Conservation (phyloP, 1,139 yeast genomes). For the Arxiozyma telluris region DNA sequence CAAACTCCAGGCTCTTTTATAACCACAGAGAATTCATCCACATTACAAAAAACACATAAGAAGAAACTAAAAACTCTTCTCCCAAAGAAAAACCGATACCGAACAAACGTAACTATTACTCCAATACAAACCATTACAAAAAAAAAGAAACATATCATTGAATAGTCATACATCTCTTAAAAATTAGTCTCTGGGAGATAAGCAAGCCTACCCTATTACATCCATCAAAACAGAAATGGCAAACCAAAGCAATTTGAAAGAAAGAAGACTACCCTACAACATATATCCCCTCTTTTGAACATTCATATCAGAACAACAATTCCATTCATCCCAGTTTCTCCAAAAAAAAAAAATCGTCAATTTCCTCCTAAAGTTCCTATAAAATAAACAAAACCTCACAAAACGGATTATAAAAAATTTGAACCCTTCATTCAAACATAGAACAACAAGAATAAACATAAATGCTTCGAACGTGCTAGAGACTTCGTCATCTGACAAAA, state of each 20-base stretch:
- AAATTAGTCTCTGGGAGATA: conserved; percentile 34
- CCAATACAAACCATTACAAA: conserved; percentile 2
- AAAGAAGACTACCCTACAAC: background rate
- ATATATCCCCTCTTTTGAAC: background rate
- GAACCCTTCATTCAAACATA: background rate
- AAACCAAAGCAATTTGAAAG: conserved; percentile 4
- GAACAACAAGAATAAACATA: background rate
- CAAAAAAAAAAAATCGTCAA: background rate
- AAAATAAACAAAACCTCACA: background rate
- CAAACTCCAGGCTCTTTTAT: conserved; percentile 1
- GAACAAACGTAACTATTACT: background rate
- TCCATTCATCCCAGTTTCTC: background rate
- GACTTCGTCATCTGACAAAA: background rate
- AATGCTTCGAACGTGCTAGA: conserved; percentile 1
- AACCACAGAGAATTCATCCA: background rate
- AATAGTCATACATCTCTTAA: background rate
- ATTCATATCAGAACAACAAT: background rate
- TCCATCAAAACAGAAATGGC: conserved; percentile 6
- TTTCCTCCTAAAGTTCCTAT: background rate
- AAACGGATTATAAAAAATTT: background rate
- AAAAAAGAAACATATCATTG: background rate
- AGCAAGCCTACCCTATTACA: conserved; percentile 74
- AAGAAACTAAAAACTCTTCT: background rate
- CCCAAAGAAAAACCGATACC: background rate
- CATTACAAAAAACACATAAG: background rate